Conservation (phyloP, 2,329 filamentous ascomycete genomes). For the Cyphellophora europaea region DNA sequence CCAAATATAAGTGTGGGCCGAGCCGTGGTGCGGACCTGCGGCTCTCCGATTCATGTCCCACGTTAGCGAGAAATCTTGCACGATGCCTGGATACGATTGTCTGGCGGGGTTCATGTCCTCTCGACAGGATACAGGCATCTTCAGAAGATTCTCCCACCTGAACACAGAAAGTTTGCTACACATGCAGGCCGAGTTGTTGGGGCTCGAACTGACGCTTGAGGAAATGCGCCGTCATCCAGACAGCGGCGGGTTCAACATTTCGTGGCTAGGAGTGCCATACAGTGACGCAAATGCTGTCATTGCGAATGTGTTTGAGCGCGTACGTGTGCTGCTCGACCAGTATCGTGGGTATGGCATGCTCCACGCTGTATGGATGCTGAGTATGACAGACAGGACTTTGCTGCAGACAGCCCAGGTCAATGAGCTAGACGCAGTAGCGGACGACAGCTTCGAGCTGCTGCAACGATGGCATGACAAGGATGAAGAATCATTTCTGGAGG, state of each 20-base stretch:
- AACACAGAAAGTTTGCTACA: constrained; percentile 15
- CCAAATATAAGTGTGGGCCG: constrained; percentile 1
- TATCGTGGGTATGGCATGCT: constrained; percentile 13
- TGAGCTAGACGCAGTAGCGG: constrained; percentile 8
- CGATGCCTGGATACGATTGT: constrained; percentile 13
- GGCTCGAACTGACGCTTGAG: constrained; percentile 14
- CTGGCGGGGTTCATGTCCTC: constrained; percentile 15
- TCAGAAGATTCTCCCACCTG: constrained; percentile 14
- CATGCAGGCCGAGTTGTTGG: constrained; percentile 16
- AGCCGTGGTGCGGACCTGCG: neutral
- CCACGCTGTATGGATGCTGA: too few relatives aligned
- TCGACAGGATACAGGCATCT: constrained; percentile 11
- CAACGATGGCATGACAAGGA: constrained; percentile 13
- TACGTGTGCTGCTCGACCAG: constrained; percentile 12
- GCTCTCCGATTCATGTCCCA: neutral
- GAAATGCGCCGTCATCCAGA: constrained; percentile 10
- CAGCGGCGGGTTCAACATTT: constrained; percentile 11
- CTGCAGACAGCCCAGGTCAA: constrained; percentile 14
- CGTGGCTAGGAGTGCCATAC: constrained; percentile 11
- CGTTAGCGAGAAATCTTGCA: neutral
- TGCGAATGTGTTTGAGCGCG: constrained; percentile 13
- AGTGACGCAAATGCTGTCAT: constrained; percentile 5
- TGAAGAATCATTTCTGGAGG: constrained; percentile 15
- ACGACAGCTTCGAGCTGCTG: constrained; percentile 13
- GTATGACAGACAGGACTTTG: constrained; percentile 11